Conservation (phyloP, 2,329 filamentous ascomycete genomes). For the Penicillium oxalicum region DNA sequence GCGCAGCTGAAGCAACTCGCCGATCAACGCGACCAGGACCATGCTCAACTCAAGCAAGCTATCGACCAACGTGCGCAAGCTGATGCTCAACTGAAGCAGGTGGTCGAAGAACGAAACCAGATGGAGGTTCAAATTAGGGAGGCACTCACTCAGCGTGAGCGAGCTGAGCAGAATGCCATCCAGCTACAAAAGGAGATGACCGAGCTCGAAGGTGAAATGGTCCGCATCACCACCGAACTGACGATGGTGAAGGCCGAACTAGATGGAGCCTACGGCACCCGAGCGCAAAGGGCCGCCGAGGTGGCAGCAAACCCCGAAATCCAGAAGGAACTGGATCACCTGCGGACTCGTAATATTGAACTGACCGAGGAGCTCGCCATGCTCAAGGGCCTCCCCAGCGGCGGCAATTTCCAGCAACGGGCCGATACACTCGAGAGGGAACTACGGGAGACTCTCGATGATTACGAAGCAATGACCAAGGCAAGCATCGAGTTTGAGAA, state of each 20-base stretch:
- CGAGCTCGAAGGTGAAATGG: slow-evolving; percentile 57
- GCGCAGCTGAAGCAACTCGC: slow-evolving; percentile 16
- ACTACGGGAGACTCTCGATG: slow-evolving; percentile 60
- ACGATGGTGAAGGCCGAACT: slow-evolving; percentile 89
- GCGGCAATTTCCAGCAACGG: slow-evolving; percentile 41
- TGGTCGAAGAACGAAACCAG: background rate
- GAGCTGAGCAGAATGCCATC: slow-evolving; percentile 34
- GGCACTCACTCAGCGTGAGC: slow-evolving; percentile 22
- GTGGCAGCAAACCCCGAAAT: slow-evolving; percentile 53
- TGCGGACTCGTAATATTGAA: slow-evolving; percentile 45
- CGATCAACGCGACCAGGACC: slow-evolving; percentile 27
- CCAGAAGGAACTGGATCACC: slow-evolving; percentile 54
- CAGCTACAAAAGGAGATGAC: slow-evolving; percentile 47
- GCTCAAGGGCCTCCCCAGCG: slow-evolving; percentile 32
- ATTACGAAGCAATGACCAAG: slow-evolving; percentile 66
- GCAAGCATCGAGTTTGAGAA: slow-evolving; percentile 66
- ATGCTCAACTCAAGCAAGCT: slow-evolving; percentile 25
- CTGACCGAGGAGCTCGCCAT: slow-evolving; percentile 45
- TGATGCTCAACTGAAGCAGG: slow-evolving; percentile 16
- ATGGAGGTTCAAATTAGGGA: slow-evolving; percentile 8
- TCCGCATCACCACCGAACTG: slow-evolving; percentile 66
- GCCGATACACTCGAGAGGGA: slow-evolving; percentile 57
- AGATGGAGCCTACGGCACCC: slow-evolving; percentile 85
- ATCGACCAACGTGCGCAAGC: slow-evolving; percentile 15
- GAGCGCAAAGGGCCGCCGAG: slow-evolving; percentile 63